Percentiles rank a stretch among this genome's conserved stretches.
Evolutionary conservation across 768 basidiomycete genomes (phyloP).

Genomic region (Leccinum olivaceopallidum): DNA sequence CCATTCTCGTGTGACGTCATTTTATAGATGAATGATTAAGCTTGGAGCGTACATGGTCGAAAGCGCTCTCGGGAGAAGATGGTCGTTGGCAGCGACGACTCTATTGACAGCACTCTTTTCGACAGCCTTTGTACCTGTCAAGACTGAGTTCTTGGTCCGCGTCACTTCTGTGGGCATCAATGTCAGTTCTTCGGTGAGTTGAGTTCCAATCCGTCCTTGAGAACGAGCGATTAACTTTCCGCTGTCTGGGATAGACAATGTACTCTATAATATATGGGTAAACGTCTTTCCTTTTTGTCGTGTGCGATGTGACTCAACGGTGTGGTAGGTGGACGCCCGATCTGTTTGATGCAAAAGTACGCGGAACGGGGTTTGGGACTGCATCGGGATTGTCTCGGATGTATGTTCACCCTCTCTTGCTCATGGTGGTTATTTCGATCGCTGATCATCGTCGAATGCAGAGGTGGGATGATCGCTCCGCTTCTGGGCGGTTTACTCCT

Average conservation of each 20-base stretch:
- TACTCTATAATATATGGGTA: slow-evolving; percentile 83
- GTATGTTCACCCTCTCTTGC: slow-evolving; percentile 42
- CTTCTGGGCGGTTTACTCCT: slow-evolving; percentile 75
- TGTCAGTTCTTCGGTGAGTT: slow-evolving; percentile 59
- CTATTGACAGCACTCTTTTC: slow-evolving; percentile 77
- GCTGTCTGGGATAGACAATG: slow-evolving; percentile 54
- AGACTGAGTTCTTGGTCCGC: slow-evolving; percentile 58
- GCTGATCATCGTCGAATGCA: slow-evolving; percentile 28
- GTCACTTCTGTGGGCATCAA: slow-evolving; percentile 75
- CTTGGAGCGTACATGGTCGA: slow-evolving; percentile 87
- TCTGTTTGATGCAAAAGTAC: slow-evolving; percentile 80
- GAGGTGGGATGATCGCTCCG: slow-evolving; percentile 89
- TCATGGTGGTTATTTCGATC: not conserved
- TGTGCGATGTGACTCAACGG: not conserved
- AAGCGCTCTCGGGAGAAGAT: slow-evolving; percentile 61
- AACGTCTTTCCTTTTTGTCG: not conserved
- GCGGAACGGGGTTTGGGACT: slow-evolving; percentile 86
- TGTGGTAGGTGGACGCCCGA: slow-evolving; percentile 72
- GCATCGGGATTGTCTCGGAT: slow-evolving; percentile 85
- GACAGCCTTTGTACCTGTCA: slow-evolving; percentile 61
- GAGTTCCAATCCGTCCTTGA: not conserved
- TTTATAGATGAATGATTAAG: slow-evolving; percentile 37
- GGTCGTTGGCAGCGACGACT: slow-evolving; percentile 74
- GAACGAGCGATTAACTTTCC: not conserved
- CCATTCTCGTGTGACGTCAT: not conserved